phyloP scores from a whole-genome alignment of 176 grass and related monocot species.

The Tillandsia fasciculata region DNA sequence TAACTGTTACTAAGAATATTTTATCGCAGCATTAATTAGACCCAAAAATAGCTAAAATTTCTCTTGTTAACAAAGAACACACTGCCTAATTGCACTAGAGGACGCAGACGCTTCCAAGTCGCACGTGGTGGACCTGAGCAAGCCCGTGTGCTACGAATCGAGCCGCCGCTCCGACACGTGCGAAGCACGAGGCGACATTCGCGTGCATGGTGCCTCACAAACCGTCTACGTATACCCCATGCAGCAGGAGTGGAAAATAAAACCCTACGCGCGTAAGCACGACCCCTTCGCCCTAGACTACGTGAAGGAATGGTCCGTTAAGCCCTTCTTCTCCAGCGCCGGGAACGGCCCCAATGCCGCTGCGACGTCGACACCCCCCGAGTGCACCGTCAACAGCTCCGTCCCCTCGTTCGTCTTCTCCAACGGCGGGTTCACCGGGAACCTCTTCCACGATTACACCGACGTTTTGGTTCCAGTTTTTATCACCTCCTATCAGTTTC shows the following conservation, averaged over 20 bases:
- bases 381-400: slow-evolving; percentile 53
- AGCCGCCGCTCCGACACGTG: slow-evolving; percentile 46
- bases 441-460: slow-evolving; percentile 87
- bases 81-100: background rate
- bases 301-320: slow-evolving; percentile 51
- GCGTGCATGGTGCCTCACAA: slow-evolving; percentile 49
- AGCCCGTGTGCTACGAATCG: slow-evolving; percentile 34
- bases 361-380: slow-evolving; percentile 25
- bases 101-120: slow-evolving; percentile 16
- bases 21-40: too few relatives aligned
- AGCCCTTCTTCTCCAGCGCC: slow-evolving; percentile 30
- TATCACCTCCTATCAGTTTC: slow-evolving; percentile 44
- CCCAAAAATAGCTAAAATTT: too few relatives aligned
- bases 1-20: too few relatives aligned
- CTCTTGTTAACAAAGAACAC: too few relatives aligned
- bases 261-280: slow-evolving; percentile 65
- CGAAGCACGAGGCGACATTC: slow-evolving; percentile 48
- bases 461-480: slow-evolving; percentile 81
- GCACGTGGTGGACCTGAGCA: slow-evolving; percentile 15
- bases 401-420: slow-evolving; percentile 79
- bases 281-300: slow-evolving; percentile 59
- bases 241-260: slow-evolving; percentile 43
- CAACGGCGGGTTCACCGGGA: slow-evolving; percentile 71
- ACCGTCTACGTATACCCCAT: slow-evolving; percentile 51
- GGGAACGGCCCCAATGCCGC: background rate